These are phyloP conservation scores for Penicillium sp. DNA, from an alignment of 2,329 filamentous ascomycete species.

Conservation along the genomic window DNA sequence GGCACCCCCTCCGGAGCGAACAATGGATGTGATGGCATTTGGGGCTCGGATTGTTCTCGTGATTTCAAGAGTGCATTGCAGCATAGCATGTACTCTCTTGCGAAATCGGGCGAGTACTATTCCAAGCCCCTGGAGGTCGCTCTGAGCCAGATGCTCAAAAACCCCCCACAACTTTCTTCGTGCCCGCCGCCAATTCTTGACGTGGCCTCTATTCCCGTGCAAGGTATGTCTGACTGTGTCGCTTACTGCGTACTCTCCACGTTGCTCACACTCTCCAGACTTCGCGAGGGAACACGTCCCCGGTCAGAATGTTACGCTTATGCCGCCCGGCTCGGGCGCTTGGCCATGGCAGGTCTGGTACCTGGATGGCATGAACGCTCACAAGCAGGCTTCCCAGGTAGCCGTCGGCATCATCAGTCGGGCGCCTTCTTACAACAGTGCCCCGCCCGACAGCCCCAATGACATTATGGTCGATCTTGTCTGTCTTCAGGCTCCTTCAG, in stretches of 20 bases:
- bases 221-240: conserved; percentile 28
- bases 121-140: conserved; percentile 32
- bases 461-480: conserved; percentile 40
- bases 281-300: conserved; percentile 35
- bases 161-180: conserved; percentile 23
- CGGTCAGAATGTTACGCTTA: conserved; percentile 27
- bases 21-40: conserved; percentile 43
- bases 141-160: conserved; percentile 29
- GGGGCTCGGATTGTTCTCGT: conserved; percentile 35
- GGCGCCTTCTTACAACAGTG: conserved; percentile 30
- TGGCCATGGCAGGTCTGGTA: conserved; percentile 42
- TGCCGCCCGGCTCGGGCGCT: conserved; percentile 30
- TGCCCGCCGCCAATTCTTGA: conserved; percentile 38
- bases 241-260: not conserved
- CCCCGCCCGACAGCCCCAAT: conserved; percentile 24
- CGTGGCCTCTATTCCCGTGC: conserved; percentile 34
- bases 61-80: conserved; percentile 34
- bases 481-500: conserved; percentile 38
- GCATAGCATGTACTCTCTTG: conserved; percentile 29
- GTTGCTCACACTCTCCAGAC: conserved; percentile 23
- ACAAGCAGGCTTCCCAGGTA: conserved; percentile 37
- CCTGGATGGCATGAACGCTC: conserved; percentile 35
- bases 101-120: conserved; percentile 30
- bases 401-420: conserved; percentile 42
- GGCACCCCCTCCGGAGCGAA: conserved; percentile 36